Percentiles rank a stretch among this genome's conserved stretches.
Evolutionary conservation across 2,329 filamentous ascomycete genomes (phyloP).

Genomic region (Xylariaceae sp.): DNA sequence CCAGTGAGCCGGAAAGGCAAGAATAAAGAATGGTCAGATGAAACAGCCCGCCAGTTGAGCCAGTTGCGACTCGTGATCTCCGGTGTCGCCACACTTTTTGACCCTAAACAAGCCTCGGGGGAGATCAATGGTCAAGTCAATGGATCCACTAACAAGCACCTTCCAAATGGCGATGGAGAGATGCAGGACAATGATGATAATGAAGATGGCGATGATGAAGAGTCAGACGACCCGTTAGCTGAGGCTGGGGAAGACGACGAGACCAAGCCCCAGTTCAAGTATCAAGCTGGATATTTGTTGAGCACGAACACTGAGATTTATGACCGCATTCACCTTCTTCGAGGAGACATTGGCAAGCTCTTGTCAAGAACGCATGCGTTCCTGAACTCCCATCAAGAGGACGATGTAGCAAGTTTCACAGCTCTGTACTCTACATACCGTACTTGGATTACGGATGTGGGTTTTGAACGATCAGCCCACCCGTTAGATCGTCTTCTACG

Average conservation of each 20-base stretch:
- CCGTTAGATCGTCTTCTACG: slow-evolving; percentile 83
- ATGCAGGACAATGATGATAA: slow-evolving; percentile 42
- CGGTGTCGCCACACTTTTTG: slow-evolving; percentile 85
- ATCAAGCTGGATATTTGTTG: slow-evolving; percentile 82
- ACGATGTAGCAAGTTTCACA: slow-evolving; percentile 94
- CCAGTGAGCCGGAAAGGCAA: slow-evolving; percentile 87
- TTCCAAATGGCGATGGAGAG: slow-evolving; percentile 31
- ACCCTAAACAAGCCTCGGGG: slow-evolving; percentile 67
- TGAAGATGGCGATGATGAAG: slow-evolving; percentile 53
- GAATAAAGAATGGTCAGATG: slow-evolving; percentile 98
- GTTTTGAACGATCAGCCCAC: slow-evolving; percentile 91
- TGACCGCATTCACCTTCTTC: slow-evolving; percentile 71
- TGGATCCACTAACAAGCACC: no score
- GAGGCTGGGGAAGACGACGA: slow-evolving; percentile 75
- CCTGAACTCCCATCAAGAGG: slow-evolving; percentile 78
- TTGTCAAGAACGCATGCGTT: slow-evolving; percentile 83
- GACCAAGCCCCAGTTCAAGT: slow-evolving; percentile 80
- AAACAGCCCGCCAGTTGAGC: slow-evolving; percentile 84
- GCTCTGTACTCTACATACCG: slow-evolving; percentile 87
- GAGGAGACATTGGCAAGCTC: slow-evolving; percentile 73
- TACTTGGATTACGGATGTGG: slow-evolving; percentile 96
- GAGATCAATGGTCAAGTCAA: slow-evolving; percentile 37
- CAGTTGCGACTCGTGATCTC: slow-evolving; percentile 86
- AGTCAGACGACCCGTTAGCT: slow-evolving; percentile 50
- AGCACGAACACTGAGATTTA: slow-evolving; percentile 60